A percentile compares a stretch with the other conserved stretches of the same genome.
phyloP scores from a whole-genome alignment of 2,329 filamentous ascomycete species.

The Fusarium sp. region DNA sequence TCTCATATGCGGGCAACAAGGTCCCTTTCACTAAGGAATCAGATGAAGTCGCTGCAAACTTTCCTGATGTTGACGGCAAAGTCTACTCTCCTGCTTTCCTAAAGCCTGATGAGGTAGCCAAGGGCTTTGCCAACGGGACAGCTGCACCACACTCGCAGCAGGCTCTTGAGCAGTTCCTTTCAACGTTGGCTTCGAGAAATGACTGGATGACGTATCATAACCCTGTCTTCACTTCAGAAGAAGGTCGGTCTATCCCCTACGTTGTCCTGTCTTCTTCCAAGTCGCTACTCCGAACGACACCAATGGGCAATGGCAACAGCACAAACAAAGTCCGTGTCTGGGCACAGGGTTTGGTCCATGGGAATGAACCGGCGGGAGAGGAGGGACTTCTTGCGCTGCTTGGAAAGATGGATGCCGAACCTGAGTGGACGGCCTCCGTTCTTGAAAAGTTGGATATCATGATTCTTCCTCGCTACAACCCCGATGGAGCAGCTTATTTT shows the following conservation, averaged over 20 bases:
- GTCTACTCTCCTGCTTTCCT: conserved; percentile 37
- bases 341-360: conserved; percentile 51
- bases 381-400: conserved; percentile 48
- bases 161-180: conserved; percentile 15
- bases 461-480: conserved; percentile 51
- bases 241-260: conserved; percentile 35
- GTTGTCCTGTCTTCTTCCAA: conserved; percentile 14
- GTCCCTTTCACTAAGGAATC: conserved; percentile 9
- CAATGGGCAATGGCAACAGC: neutral
- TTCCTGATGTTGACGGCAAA: conserved; percentile 20
- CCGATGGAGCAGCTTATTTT: conserved; percentile 52
- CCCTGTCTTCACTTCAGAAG: conserved; percentile 28
- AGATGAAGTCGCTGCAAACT: conserved; percentile 22
- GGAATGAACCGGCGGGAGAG: conserved; percentile 52
- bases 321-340: conserved; percentile 49
- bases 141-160: conserved; percentile 22
- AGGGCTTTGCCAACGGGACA: conserved; percentile 29
- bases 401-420: conserved; percentile 48
- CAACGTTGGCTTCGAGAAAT: conserved; percentile 14
- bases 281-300: conserved; percentile 1
- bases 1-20: conserved; percentile 25
- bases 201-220: conserved; percentile 36
- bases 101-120: neutral
- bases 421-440: conserved; percentile 47
- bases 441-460: conserved; percentile 49